Conservation (phyloP, 257 asterid genomes). For the Petunia secreta region DNA sequence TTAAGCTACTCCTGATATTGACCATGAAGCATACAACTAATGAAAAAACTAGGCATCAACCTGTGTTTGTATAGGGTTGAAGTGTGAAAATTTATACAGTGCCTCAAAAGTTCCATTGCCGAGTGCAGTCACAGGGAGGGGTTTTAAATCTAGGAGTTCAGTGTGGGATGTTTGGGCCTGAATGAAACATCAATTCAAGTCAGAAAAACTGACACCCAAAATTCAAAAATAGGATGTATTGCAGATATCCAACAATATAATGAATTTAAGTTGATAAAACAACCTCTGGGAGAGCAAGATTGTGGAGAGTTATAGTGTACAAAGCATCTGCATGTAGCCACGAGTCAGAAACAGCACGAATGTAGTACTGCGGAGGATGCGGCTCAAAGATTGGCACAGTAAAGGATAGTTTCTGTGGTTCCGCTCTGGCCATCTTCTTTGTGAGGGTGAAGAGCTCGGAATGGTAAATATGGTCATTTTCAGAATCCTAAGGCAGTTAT, state of each 20-base stretch:
- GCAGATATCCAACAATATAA: conserved; percentile 9
- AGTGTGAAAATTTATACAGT: conserved; percentile 84
- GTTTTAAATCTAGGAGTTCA: conserved; percentile 94
- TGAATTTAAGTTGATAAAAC: conserved; percentile 32
- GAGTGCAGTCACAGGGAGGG: conserved; percentile 97
- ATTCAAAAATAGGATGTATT: conserved; percentile 13
- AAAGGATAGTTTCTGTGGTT: conserved; percentile 89
- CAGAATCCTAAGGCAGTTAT: conserved; percentile 74
- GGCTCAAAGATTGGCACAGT: conserved; percentile 99
- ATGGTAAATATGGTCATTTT: conserved; percentile 96
- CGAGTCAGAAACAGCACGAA: conserved; percentile 93
- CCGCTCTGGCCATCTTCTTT: conserved; percentile 85
- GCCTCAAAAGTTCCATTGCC: conserved; percentile 79
- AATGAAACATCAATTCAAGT: conserved; percentile 28
- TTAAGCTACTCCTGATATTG: conserved; percentile 33
- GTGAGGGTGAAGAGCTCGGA: conserved; percentile 88
- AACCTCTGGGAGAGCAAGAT: conserved; percentile 96
- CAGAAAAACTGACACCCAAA: not conserved
- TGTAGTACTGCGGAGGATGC: conserved; percentile 95
- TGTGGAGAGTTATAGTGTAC: conserved; percentile 80
- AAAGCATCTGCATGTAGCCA: conserved; percentile 95
- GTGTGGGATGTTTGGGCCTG: conserved; percentile 93
- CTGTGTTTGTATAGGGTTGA: conserved; percentile 99
- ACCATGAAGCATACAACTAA: not conserved
- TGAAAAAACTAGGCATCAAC: conserved; percentile 36